Evolutionary conservation across 345 rosid species (phyloP).

Genomic region (Mallotus nudiflorus): DNA sequence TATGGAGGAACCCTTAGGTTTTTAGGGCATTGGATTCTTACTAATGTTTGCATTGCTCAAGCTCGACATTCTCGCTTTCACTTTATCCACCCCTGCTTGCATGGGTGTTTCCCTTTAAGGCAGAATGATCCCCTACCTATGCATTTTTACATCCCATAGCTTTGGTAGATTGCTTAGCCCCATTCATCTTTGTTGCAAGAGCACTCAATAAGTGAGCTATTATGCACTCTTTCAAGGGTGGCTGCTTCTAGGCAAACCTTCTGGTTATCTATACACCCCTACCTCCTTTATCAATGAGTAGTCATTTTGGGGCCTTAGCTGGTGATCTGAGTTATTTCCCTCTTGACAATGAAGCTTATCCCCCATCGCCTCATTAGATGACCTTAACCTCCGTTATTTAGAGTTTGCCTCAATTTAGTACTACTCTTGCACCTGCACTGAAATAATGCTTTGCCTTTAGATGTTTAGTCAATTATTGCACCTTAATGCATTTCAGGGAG

Average conservation of each 20-base stretch:
- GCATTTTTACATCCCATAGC: background rate
- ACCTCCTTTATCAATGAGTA: too few relatives aligned
- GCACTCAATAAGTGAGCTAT: background rate
- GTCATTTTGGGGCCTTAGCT: background rate
- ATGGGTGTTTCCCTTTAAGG: background rate
- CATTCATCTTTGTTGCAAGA: background rate
- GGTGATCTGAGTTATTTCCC: background rate
- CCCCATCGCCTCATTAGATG: background rate
- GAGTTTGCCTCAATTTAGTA: too few relatives aligned
- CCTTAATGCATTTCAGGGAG: too few relatives aligned
- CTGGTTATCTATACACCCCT: too few relatives aligned
- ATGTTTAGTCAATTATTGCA: too few relatives aligned
- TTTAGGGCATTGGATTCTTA: slow-evolving; percentile 10
- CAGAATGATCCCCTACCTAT: background rate
- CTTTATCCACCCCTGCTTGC: slow-evolving; percentile 5
- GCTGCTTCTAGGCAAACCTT: background rate
- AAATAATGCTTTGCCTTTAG: too few relatives aligned
- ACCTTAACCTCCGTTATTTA: too few relatives aligned
- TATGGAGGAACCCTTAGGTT: background rate
- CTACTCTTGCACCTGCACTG: too few relatives aligned
- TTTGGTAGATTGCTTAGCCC: background rate
- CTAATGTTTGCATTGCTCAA: slow-evolving; percentile 14
- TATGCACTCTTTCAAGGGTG: background rate
- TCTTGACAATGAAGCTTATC: background rate
- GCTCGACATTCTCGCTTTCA: slow-evolving; percentile 12